phyloP scores from a whole-genome alignment of 2,329 filamentous ascomycete genomes.

The Lanzia echinophila region DNA sequence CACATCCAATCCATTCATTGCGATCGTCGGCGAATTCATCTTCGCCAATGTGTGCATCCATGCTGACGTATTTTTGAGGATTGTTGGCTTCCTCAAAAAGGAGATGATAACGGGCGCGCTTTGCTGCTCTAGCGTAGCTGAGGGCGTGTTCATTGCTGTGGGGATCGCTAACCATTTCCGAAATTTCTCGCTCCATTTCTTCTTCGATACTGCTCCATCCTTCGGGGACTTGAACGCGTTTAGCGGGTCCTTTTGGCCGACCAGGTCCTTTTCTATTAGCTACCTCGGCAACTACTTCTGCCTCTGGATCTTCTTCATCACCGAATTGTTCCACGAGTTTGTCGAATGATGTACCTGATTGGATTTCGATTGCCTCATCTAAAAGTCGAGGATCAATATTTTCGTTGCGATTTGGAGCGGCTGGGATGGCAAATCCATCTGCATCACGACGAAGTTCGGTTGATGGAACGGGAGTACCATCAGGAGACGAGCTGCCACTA shows the following conservation, averaged over 20 bases:
- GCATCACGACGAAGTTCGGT: constrained; percentile 47
- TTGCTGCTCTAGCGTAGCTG: constrained; percentile 50
- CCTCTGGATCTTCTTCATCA: constrained; percentile 22
- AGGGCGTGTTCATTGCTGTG: constrained; percentile 49
- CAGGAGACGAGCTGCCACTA: not conserved
- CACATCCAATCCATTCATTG: no score
- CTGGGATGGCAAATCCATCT: constrained; percentile 63
- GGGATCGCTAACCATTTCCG: constrained; percentile 60
- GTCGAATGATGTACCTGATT: constrained; percentile 30
- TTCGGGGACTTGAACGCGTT: constrained; percentile 36
- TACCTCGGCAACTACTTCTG: constrained; percentile 9
- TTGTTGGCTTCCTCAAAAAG: constrained; percentile 44
- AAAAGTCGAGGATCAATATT: constrained; percentile 11
- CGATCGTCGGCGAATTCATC: constrained; percentile 85
- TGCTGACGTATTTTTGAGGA: constrained; percentile 43
- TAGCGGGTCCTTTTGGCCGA: constrained; percentile 21
- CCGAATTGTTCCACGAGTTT: constrained; percentile 41
- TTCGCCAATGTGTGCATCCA: constrained; percentile 62
- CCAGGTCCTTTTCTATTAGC: constrained; percentile 15
- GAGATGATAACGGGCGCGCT: constrained; percentile 48
- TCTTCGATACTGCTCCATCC: constrained; percentile 57
- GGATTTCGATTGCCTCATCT: constrained; percentile 18
- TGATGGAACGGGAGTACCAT: constrained; percentile 12
- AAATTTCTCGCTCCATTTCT: constrained; percentile 63
- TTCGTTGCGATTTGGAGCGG: constrained; percentile 30